A percentile compares a stretch with the other conserved stretches of the same genome.
Conservation (phyloP, 768 basidiomycete species). For the Podaxis sp. region DNA sequence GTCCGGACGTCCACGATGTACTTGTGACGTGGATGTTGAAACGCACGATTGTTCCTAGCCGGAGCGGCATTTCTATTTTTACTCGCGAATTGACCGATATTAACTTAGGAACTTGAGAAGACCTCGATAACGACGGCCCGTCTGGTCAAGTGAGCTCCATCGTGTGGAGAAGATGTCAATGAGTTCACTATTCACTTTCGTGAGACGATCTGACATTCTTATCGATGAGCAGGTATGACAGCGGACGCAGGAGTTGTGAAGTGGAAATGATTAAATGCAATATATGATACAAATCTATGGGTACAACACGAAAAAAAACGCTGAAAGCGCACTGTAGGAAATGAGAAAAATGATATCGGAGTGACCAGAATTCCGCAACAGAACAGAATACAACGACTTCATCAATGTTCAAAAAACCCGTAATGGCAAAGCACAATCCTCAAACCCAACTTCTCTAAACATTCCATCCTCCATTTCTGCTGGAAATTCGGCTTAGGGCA, state of each 20-base stretch:
- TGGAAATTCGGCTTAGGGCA: slow-evolving; percentile 13
- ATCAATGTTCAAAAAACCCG: slow-evolving; percentile 10
- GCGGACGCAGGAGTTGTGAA: no score
- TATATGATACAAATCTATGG: no score
- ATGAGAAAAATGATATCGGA: not conserved
- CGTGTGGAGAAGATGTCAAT: no score
- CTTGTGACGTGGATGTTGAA: not conserved
- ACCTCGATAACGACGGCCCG: not conserved
- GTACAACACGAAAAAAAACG: not conserved
- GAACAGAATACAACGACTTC: not conserved
- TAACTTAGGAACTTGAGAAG: not conserved
- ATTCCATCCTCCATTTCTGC: slow-evolving; percentile 14
- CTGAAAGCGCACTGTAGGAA: not conserved
- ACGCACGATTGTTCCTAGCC: not conserved
- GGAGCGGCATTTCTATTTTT: not conserved
- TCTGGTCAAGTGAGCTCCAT: no score
- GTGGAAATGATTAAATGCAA: no score
- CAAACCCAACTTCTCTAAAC: slow-evolving; percentile 11
- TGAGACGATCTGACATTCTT: no score
- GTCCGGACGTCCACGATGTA: not conserved
- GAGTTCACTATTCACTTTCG: no score
- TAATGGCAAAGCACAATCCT: slow-evolving; percentile 14
- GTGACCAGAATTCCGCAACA: not conserved
- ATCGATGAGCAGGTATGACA: no score
- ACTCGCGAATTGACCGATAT: not conserved